Evolutionary conservation across 108 stramenopile species (phyloP).

Genomic region (Chaetoceros tenuissimus): DNA sequence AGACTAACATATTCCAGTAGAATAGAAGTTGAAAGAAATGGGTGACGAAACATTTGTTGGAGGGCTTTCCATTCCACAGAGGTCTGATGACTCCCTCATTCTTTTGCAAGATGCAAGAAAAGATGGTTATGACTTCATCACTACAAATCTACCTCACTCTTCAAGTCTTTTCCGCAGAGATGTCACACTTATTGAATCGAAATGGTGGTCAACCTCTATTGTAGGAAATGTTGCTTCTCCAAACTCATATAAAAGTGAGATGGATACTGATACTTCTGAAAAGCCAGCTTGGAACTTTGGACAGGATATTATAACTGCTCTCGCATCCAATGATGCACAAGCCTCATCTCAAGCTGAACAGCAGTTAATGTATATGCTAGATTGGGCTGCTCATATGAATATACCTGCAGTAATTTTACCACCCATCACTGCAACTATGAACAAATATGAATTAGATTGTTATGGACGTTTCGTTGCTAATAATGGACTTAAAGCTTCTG

Average conservation of each 20-base stretch:
- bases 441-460: slow-evolving; percentile 8
- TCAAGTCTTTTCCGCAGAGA: slow-evolving; percentile 18
- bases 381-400: slow-evolving; percentile 89
- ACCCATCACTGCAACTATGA: slow-evolving; percentile 20
- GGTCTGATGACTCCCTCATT: slow-evolving; percentile 39
- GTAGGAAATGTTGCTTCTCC: slow-evolving; percentile 45
- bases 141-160: slow-evolving; percentile 35
- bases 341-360: not conserved
- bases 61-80: too few relatives aligned
- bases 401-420: slow-evolving; percentile 88
- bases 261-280: not conserved
- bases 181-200: slow-evolving; percentile 41
- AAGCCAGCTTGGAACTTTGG: not conserved
- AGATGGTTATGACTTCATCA: slow-evolving; percentile 61
- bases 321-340: not conserved
- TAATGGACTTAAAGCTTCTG: slow-evolving; percentile 22
- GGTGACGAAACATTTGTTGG: too few relatives aligned
- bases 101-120: slow-evolving; percentile 33
- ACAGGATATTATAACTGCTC: slow-evolving; percentile 5
- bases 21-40: too few relatives aligned
- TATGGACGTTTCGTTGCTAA: slow-evolving; percentile 50
- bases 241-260: not conserved
- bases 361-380: slow-evolving; percentile 47
- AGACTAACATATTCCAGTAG: too few relatives aligned
- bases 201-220: slow-evolving; percentile 54